phyloP scores from a whole-genome alignment of 768 basidiomycete species.

The Macrolepiota albuminosa region DNA sequence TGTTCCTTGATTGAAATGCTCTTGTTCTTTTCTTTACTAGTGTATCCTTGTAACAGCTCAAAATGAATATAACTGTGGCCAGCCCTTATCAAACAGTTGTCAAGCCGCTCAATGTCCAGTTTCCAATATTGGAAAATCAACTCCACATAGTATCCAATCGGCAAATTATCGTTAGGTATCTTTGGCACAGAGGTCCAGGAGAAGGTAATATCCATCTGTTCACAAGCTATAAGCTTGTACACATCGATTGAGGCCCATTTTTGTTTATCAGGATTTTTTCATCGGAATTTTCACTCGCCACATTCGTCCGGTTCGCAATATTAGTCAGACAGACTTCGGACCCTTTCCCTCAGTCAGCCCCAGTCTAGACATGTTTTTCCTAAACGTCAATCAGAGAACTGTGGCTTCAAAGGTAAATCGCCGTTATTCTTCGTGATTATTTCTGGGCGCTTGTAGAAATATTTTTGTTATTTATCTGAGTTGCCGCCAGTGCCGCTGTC shows the following conservation, averaged over 20 bases:
- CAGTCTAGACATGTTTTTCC: not conserved
- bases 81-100: not conserved
- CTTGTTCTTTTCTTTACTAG: not conserved
- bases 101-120: not conserved
- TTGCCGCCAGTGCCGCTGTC: not conserved
- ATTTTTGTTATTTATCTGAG: not conserved
- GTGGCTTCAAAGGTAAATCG: not conserved
- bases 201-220: not conserved
- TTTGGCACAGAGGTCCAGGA: not conserved
- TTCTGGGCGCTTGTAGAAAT: not conserved
- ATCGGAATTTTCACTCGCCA: not conserved
- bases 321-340: not conserved
- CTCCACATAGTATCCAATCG: not conserved
- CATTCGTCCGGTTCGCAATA: not conserved
- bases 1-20: not conserved
- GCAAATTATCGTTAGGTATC: not conserved
- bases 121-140: not conserved
- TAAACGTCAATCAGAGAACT: not conserved
- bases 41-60: not conserved
- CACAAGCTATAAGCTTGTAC: not conserved
- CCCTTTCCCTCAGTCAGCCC: not conserved
- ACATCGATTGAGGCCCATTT: not conserved
- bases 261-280: not conserved
- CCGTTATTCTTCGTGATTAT: not conserved
- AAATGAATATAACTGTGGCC: not conserved